Percentiles rank a stretch among this genome's conserved stretches.
Evolutionary conservation across 768 basidiomycete genomes (phyloP).

Genomic region (Grammothele lineata): DNA sequence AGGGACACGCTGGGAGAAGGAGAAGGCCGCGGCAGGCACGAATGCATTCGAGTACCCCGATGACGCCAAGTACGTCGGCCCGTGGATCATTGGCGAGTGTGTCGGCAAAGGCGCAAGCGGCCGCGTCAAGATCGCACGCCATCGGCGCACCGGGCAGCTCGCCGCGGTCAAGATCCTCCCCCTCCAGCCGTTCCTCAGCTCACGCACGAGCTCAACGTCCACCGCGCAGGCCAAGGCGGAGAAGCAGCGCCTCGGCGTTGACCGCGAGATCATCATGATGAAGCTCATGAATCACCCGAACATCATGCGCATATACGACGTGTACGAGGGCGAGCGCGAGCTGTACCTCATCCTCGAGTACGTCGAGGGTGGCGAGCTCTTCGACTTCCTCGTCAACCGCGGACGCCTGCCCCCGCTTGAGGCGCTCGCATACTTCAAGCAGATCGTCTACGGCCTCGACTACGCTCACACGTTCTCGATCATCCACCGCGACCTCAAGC

Average conservation of each 20-base stretch:
- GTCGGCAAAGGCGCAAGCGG: slow-evolving; percentile 93
- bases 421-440: slow-evolving; percentile 90
- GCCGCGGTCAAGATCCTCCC: slow-evolving; percentile 97
- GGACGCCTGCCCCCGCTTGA: slow-evolving; percentile 77
- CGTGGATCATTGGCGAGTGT: slow-evolving; percentile 91
- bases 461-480: slow-evolving; percentile 98
- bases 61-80: slow-evolving; percentile 84
- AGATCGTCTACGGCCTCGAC: slow-evolving; percentile 91
- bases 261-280: slow-evolving; percentile 97
- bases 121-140: slow-evolving; percentile 90
- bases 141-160: slow-evolving; percentile 80
- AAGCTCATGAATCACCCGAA: slow-evolving; percentile 99
- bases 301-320: slow-evolving; percentile 92
- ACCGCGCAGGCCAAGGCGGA: slow-evolving; percentile 69
- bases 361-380: slow-evolving; percentile 93
- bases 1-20: slow-evolving; percentile 85
- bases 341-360: slow-evolving; percentile 94
- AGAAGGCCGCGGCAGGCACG: slow-evolving; percentile 75
- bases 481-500: slow-evolving; percentile 96
- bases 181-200: slow-evolving; percentile 69
- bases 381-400: slow-evolving; percentile 90
- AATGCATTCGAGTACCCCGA: slow-evolving; percentile 76
- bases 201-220: slow-evolving; percentile 63
- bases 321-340: slow-evolving; percentile 88
- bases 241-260: slow-evolving; percentile 81